Base-by-base conservation (phyloP, 805 yeast genomes). In the Millerozyma miso region DNA sequence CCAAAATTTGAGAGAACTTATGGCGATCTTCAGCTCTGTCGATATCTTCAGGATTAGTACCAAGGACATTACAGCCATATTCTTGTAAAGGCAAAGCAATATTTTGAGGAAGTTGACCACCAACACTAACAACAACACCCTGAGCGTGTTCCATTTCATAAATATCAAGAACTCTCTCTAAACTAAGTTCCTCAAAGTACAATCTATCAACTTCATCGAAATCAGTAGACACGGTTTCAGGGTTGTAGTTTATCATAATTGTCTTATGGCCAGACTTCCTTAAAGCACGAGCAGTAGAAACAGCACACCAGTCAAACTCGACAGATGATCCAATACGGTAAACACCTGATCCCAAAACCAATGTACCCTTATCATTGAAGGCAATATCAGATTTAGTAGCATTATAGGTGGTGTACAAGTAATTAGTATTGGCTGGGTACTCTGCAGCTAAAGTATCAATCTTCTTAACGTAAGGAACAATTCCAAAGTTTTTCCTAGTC, bases 241-340 rank as follows among this genome's bases (percentile, higher is more conserved):
- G 99, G 74, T 91, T 91, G 71, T 91, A 91, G 76, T 91, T 91
- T 61, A 91, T 79, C 99, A 91, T 91, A 52, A 91, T 82, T 26
- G 99, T 91, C 69, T 83, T 87, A 65, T 82, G 83, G 50, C 96
- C 96, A 43, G 80, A 74, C 41, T 80, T 85, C 66, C 99, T 82
- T 56, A 91, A 80, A 35, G 97, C 89, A 63, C 97, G 83, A 43
- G 96, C 97, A 45, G 99, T 86, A 50, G 93, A 80, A 50, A 91
- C 99, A 43, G 98, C 99, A 77, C 99, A 91, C 99, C 99, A 91
- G 68, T 91, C 99, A 59, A 91, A 91, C 72, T 93, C 99, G 42
- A 91, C 99, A 26, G 97, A 89, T 1, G 97, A 90, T 46, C 99
- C 99, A 65, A 91, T 91, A 69, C 99, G 81, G 79, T 91, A 91